Evolutionary conservation across 2,329 filamentous ascomycete genomes (phyloP), one percentile per base, ranked within the genome.

Genomic region (Aschersonia sp.): DNA sequence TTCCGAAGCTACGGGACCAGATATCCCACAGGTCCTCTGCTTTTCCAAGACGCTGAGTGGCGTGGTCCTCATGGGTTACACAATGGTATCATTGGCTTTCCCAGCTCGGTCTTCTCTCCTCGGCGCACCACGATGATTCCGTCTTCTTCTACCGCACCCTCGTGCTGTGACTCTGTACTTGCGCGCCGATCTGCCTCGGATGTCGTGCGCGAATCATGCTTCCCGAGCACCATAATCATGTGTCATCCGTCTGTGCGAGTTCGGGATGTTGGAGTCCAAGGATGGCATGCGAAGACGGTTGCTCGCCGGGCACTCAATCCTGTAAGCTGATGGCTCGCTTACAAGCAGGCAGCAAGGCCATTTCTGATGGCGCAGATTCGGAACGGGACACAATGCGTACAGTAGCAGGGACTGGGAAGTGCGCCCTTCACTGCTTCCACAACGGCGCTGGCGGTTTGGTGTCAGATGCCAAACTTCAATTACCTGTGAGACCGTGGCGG

Each of bases 401-500:
- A 4, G 12, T 37, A 37, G 12, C 8, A 9, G 35, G 12, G n/a
- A n/a, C 10, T 42, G 45, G 30, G 35, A 30, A 12, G 45, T 42
- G n/a, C 6, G 42, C 14, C 42, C 2, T 29, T 5, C 9, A 30
- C 30, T 31, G 43, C 29, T n/a, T 30, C 29, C 41, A 11, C 31
- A 33, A 4, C 29, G 42, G 35, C 22, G 4, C 37, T 32, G 35
- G 12, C 12, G 35, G 35, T 37, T 37, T 12, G 35, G 8, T 12
- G 35, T 37, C 40, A 45, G 39, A 29, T 35, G 33, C 45, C 37
- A 45, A 22, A 37, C 39, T 42, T 37, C n/a, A 22, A 35, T 30
- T 35, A 40, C 46, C 50, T 46, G 49, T 49, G 50, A 44, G 46
- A 48, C 50, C 46, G 50, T 50, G 50, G 48, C 48, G 43, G 48